phyloP scores from a whole-genome alignment of 1,139 yeast genomes.

The Blastobotrys indianensis region DNA sequence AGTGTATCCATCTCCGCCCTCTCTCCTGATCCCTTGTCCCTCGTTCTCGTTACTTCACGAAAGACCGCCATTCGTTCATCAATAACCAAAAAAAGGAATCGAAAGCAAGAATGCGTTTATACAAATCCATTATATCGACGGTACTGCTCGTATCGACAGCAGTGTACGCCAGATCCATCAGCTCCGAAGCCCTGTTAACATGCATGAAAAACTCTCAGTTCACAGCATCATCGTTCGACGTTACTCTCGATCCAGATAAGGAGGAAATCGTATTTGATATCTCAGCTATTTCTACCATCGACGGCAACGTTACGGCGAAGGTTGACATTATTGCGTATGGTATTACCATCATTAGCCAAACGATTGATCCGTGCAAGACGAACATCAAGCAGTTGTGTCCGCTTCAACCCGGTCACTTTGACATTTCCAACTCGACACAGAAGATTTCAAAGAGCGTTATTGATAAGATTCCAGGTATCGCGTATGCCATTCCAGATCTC shows the following conservation, averaged over 20 bases:
- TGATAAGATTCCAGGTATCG: constrained; percentile 65
- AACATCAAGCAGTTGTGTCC: constrained; percentile 62
- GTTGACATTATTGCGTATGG: constrained; percentile 79
- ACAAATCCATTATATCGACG: not conserved
- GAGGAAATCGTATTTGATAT: constrained; percentile 59
- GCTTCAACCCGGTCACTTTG: constrained; percentile 78
- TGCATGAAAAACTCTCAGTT: constrained; percentile 90
- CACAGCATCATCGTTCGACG: constrained; percentile 82
- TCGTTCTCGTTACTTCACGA: not conserved
- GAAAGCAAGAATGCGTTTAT: not conserved
- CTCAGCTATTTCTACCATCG: constrained; percentile 73
- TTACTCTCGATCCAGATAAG: constrained; percentile 62
- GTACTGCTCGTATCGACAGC: constrained; percentile 7
- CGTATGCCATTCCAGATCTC: constrained; percentile 86
- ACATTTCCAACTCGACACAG: constrained; percentile 49
- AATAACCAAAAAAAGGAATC: not conserved
- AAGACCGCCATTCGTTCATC: constrained; percentile 1
- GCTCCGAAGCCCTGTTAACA: constrained; percentile 73
- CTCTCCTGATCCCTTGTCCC: not conserved
- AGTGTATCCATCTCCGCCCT: not conserved
- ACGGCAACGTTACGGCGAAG: constrained; percentile 65
- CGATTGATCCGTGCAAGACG: constrained; percentile 59
- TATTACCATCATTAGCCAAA: constrained; percentile 51
- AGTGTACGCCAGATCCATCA: constrained; percentile 30
- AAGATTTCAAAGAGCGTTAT: constrained; percentile 37